phyloP scores from a whole-genome alignment of 2,329 filamentous ascomycete genomes.

The Talaromyces sp. region DNA sequence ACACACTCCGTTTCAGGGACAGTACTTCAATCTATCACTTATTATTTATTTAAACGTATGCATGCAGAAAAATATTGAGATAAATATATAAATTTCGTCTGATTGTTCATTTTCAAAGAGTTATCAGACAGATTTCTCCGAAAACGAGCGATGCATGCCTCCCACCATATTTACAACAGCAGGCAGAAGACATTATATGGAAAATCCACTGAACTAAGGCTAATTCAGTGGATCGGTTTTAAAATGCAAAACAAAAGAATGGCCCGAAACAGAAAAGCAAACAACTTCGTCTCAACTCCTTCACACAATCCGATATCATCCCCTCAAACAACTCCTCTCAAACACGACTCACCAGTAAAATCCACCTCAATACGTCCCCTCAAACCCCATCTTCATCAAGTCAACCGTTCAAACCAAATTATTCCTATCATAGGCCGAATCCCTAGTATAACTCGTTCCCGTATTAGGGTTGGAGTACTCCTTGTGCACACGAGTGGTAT shows the following conservation, averaged over 20 bases:
- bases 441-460: slow-evolving; percentile 35
- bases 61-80: neutral
- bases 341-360: neutral
- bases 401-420: slow-evolving; percentile 14
- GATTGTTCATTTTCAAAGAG: slow-evolving; percentile 6
- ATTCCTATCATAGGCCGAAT: slow-evolving; percentile 29
- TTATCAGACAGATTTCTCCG: slow-evolving; percentile 8
- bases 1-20: neutral
- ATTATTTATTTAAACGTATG: neutral
- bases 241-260: slow-evolving; percentile 1
- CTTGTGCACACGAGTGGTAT: slow-evolving; percentile 31
- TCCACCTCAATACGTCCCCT: slow-evolving; percentile 9
- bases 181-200: slow-evolving; percentile 7
- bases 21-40: neutral
- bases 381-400: slow-evolving; percentile 15
- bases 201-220: slow-evolving; percentile 5
- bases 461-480: slow-evolving; percentile 38
- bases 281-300: neutral
- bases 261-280: neutral
- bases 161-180: slow-evolving; percentile 5
- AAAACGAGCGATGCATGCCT: slow-evolving; percentile 15
- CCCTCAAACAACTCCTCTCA: neutral
- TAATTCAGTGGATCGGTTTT: neutral
- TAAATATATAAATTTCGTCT: neutral
- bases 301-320: neutral